Evolutionary conservation across 345 rosid species (phyloP), one percentile per base, ranked within the genome.

Genomic region (Hibiscus syriacus): DNA sequence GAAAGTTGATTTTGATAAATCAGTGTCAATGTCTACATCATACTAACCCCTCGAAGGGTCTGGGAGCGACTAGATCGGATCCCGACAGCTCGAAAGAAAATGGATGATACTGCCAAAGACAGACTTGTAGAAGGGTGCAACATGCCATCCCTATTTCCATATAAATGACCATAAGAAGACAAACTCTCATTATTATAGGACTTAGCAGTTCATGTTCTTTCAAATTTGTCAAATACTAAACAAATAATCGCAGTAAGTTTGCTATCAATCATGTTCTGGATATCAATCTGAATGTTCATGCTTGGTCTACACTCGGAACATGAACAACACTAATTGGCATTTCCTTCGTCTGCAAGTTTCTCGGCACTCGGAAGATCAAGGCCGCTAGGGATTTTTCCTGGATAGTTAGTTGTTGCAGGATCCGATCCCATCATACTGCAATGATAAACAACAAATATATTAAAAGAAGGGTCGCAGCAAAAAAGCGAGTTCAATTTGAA

Each of bases 311-410:
- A n/a, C 32, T 1, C 20, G 7, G 10, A 66, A 9, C 60, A 53
- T 13, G 55, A 20, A 50, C 2, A 49, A 49, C 7, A 56, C 52
- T 63, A 70, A 27, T 50, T 62, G 29, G 65, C 17, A 23, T 50
- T 19, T 20, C 9, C 17, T 25, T 14, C 55, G 29, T 60, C 53
- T 4, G 66, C 67, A 29, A 32, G 49, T 67, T 75, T 60, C 74
- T 73, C 77, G 39, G 67, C 66, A 67, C 80, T n/a, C n/a, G 91
- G 87, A 72, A 82, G 81, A 83, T 81, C 89, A 67, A 78, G 73
- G 4, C 89, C 89, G 1, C 6, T 23, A 19, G 86, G 90, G 63
- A 76, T 74, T 52, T 83, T 84, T 49, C 91, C 89, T 20, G 86
- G 84, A 69, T 80, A 80, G 72, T 84, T 83, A 0, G 82, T 86